Evolutionary conservation across 2,329 filamentous ascomycete species (phyloP), one percentile per base, ranked within the genome.

Genomic region (Fusarium chaquense): DNA sequence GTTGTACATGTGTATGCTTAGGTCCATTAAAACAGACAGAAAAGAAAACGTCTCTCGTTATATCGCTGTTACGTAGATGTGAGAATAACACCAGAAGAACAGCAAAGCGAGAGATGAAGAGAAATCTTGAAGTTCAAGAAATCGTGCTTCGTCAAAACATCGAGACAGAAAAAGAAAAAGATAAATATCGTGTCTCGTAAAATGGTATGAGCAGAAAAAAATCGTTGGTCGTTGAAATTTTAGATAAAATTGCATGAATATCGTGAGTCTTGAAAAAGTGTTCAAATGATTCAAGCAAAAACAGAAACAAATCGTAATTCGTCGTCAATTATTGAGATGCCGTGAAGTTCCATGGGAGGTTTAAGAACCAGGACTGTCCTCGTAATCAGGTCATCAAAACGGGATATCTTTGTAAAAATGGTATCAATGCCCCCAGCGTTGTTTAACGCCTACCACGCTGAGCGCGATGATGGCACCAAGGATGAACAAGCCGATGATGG

Each of bases 401-500:
- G 36, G 67, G 44, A 41, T 61, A 36, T 64, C 35, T 65, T 69
- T 50, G 70, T 58, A 41, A 55, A 55, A 44, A 63, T 50, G 54
- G 43, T 51, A 59, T 73, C 43, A 75, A 50, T 61, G 58, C 40
- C 73, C 80, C 85, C 85, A 88, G 60, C 81, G 80, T 65, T 87
- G 80, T 53, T 79, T 80, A n/a, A 85, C 78, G 46, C 86, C 86
- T 18, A 88, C 77, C 24, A 88, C 81, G 20, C 82, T 81, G 49
- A 89, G 81, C 13, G 85, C 83, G 33, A 84, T 76, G 30, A 87
- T 78, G 30, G 85, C 83, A 35, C 83, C 85, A 22, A 89, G 78
- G 33, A 89, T 81, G 47, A 89, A 76, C 6, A 88, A 75, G 5
- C 87, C 87, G 26, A 88, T 76, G 46, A 88, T 71, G 28, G 86